Base-by-base conservation (phyloP, 257 asterid species). In the Apocynum venetum region DNA sequence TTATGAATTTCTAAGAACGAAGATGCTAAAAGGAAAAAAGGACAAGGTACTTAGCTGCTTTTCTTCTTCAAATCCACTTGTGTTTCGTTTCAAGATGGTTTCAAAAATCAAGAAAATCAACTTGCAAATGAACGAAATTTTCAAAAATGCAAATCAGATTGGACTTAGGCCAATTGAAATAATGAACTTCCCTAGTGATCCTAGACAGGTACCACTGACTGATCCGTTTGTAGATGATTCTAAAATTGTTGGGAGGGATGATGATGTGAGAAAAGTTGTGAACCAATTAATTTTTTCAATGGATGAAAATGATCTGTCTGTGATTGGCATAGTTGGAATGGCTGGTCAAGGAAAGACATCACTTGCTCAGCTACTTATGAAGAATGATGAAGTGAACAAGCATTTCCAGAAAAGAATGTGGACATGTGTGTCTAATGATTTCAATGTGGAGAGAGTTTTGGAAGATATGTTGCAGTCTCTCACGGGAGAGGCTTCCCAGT, bases 241-340 rank as follows among this genome's bases (percentile, higher is more conserved):
- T 15, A 52, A 65, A 8, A 51, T 76, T 64, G 36, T 76, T 10
- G 80, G 80, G 20, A 76, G 73, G 36, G 46, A 4, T 12, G 36
- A 64, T 13, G 73, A 65, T 15, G 41, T 64, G 25, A 1, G 19
- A 6, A 15, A 35, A 14, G 14, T 63, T 20, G 47, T 51, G 17
- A 15, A 3, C 9, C 10, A 14, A 40, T 12, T 77, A 53, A 52
- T 36, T 25, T 11, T 19, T 70, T 6, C 44, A 0, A 55, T 53
- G 1, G 48, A 44, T 55, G 59, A 55, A 14, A 4, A 52, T 2
- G 1, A 77, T 11, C 41, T 68, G 31, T 25, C 31, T 25, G 31
- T 25, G 31, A 25, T 25, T 25, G 31, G 31, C 31, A 25, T 25
- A 25, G 31, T 25, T 25, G 31, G 31, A 25, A 25, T 25, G 31